These are phyloP conservation scores for Ilex asprella DNA, from an alignment of 257 asterid species.

Conservation along the genomic window DNA sequence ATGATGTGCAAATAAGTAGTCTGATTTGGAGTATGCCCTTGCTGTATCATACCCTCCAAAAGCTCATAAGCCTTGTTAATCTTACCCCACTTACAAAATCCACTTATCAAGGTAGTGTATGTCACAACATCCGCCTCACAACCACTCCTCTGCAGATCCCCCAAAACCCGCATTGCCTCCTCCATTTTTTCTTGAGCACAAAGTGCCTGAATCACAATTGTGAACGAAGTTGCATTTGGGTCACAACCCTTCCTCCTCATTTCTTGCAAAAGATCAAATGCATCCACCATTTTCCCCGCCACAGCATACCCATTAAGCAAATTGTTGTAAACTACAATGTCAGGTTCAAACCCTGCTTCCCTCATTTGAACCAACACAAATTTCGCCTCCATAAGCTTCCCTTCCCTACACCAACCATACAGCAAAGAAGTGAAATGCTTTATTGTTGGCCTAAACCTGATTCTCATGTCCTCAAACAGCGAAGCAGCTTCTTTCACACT, in stretches of 20 bases:
- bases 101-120: constrained; percentile 75
- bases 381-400: constrained; percentile 83
- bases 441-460: constrained; percentile 61
- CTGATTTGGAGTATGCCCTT: constrained; percentile 57
- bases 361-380: constrained; percentile 71
- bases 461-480: constrained; percentile 77
- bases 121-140: constrained; percentile 73
- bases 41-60: constrained; percentile 56
- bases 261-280: constrained; percentile 71
- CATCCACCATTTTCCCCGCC: constrained; percentile 71
- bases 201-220: constrained; percentile 75
- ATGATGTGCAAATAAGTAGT: constrained; percentile 69
- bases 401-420: constrained; percentile 92
- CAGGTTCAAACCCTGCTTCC: constrained; percentile 91
- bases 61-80: constrained; percentile 56
- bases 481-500: constrained; percentile 82
- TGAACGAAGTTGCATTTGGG: constrained; percentile 74
- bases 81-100: constrained; percentile 83
- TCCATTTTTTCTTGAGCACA: constrained; percentile 72
- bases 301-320: constrained; percentile 71
- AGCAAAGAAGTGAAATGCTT: constrained; percentile 79
- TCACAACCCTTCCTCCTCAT: constrained; percentile 60
- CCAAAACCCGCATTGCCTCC: constrained; percentile 58
- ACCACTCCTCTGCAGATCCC: constrained; percentile 64
- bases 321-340: constrained; percentile 80